A percentile compares a stretch with the other conserved stretches of the same genome.
Conservation (phyloP, 495 filamentous ascomycete species). For the Xylaria acuta region DNA sequence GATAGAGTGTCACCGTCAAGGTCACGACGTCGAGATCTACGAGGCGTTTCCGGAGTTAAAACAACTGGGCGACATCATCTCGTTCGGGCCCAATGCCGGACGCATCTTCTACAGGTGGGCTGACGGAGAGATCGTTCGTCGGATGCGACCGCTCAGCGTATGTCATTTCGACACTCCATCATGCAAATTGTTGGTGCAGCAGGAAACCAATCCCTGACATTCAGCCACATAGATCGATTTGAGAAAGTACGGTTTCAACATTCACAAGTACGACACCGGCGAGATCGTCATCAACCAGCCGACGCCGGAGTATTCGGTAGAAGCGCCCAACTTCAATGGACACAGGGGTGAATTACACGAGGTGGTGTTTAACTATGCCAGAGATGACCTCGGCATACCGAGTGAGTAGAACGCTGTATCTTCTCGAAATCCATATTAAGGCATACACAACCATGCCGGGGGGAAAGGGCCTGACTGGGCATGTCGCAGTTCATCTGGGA, state of each 20-base stretch:
- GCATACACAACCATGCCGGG: not conserved
- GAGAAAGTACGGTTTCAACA: slow-evolving; percentile 60
- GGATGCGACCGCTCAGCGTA: slow-evolving; percentile 54
- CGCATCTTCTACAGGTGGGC: slow-evolving; percentile 62
- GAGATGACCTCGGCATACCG: slow-evolving; percentile 59
- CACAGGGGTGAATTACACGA: slow-evolving; percentile 64
- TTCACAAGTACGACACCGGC: slow-evolving; percentile 66
- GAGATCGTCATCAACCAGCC: slow-evolving; percentile 65
- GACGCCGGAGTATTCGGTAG: slow-evolving; percentile 48
- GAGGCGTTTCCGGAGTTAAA: slow-evolving; percentile 65
- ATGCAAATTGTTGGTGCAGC: not conserved
- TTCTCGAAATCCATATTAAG: not conserved
- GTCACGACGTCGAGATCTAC: slow-evolving; percentile 64
- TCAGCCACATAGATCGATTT: slow-evolving; percentile 50
- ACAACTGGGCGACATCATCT: slow-evolving; percentile 67
- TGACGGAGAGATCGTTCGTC: slow-evolving; percentile 51
- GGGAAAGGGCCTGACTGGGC: not conserved
- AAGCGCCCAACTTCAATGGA: slow-evolving; percentile 66
- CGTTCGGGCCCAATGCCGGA: slow-evolving; percentile 66
- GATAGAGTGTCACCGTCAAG: slow-evolving; percentile 67
- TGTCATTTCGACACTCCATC: not conserved
- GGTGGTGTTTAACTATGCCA: slow-evolving; percentile 64
- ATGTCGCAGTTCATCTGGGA: slow-evolving; percentile 51
- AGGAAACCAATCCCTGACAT: not conserved
- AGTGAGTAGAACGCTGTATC: slow-evolving; percentile 28